Evolutionary conservation across 1,139 yeast species (phyloP).

Genomic region (Sugiyamaella neomexicana): DNA sequence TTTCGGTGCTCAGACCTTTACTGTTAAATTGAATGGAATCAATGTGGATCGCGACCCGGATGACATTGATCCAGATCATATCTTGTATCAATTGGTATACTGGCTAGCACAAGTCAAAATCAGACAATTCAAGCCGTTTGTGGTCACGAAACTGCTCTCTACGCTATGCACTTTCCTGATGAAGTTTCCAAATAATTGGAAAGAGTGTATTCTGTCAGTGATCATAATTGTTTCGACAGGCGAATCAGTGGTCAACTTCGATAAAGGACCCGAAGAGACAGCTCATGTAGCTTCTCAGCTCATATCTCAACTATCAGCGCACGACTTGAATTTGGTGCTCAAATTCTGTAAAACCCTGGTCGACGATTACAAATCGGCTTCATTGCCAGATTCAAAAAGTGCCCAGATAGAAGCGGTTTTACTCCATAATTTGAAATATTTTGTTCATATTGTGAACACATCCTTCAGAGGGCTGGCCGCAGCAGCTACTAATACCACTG

Average conservation of each 20-base stretch:
- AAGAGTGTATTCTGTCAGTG: slow-evolving; percentile 26
- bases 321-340: slow-evolving; percentile 26
- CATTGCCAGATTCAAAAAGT: slow-evolving; percentile 17
- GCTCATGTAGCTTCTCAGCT: neutral
- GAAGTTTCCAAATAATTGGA: slow-evolving; percentile 41
- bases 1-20: slow-evolving; percentile 62
- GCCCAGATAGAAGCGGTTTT: slow-evolving; percentile 20
- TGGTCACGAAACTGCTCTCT: slow-evolving; percentile 39
- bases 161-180: slow-evolving; percentile 36
- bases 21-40: slow-evolving; percentile 48
- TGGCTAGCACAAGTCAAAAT: slow-evolving; percentile 31
- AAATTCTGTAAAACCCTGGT: slow-evolving; percentile 33
- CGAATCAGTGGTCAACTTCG: neutral
- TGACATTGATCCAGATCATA: slow-evolving; percentile 17
- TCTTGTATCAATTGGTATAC: slow-evolving; percentile 33
- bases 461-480: slow-evolving; percentile 8
- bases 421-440: slow-evolving; percentile 17
- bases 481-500: neutral
- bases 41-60: slow-evolving; percentile 18
- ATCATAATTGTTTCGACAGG: slow-evolving; percentile 8
- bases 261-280: neutral
- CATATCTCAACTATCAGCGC: slow-evolving; percentile 12
- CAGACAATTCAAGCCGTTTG: slow-evolving; percentile 30
- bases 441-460: slow-evolving; percentile 12
- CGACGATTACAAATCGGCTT: slow-evolving; percentile 30